Evolutionary conservation across 768 basidiomycete genomes (phyloP).

Genomic region (Termitomyces sp.): DNA sequence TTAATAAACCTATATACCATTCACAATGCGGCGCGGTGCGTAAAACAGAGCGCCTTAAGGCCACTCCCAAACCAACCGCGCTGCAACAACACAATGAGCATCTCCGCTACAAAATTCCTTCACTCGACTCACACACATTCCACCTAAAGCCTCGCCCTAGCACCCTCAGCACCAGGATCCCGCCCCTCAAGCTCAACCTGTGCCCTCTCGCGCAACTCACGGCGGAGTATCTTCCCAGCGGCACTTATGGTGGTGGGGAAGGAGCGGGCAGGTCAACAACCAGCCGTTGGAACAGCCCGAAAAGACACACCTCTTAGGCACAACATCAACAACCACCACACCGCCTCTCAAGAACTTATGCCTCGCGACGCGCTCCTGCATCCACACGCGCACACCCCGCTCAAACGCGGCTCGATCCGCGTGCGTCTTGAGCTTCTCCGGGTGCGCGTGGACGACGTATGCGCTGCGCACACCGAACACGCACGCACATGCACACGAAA

Average conservation of each 20-base stretch:
- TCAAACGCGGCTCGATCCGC: slow-evolving; percentile 35
- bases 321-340: slow-evolving; percentile 52
- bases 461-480: slow-evolving; percentile 31
- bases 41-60: too few species aligned
- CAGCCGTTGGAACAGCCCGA: too few species aligned
- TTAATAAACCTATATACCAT: too few species aligned
- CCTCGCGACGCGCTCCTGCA: slow-evolving; percentile 56
- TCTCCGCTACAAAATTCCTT: too few species aligned
- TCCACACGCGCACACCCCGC: slow-evolving; percentile 57
- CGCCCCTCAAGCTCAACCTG: slow-evolving; percentile 44
- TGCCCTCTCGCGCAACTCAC: slow-evolving; percentile 65
- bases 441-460: slow-evolving; percentile 51
- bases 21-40: too few species aligned
- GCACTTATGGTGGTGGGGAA: slow-evolving; percentile 29
- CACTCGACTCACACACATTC: background rate
- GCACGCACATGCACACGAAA: too few species aligned
- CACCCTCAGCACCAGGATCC: slow-evolving; percentile 26
- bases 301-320: slow-evolving; percentile 60
- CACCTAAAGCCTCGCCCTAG: slow-evolving; percentile 32
- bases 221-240: slow-evolving; percentile 82
- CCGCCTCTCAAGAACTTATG: slow-evolving; percentile 80
- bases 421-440: slow-evolving; percentile 25
- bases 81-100: too few species aligned
- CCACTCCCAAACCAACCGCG: too few species aligned
- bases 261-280: too few species aligned